Conservation (phyloP, 805 yeast genomes). For the Komagataella ulmi region DNA sequence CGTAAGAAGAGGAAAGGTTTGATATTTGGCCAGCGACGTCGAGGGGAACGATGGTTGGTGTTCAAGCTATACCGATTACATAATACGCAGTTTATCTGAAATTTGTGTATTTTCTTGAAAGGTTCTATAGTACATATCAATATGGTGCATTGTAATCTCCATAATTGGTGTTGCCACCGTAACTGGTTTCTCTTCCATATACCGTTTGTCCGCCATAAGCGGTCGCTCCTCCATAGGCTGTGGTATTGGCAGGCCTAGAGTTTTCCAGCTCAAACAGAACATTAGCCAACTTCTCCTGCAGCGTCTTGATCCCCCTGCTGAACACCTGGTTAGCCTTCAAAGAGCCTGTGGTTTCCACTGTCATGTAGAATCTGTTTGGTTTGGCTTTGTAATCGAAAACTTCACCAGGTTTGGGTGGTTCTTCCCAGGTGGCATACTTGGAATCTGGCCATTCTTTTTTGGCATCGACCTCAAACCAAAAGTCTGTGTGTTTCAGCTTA, state of each 20-base stretch:
- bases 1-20: not conserved
- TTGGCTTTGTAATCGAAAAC: conserved; percentile 73
- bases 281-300: conserved; percentile 85
- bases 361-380: conserved; percentile 73
- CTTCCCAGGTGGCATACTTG: conserved; percentile 89
- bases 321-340: conserved; percentile 86
- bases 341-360: conserved; percentile 87
- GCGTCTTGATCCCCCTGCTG: conserved; percentile 65
- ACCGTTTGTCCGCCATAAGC: conserved; percentile 25
- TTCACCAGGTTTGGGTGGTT: conserved; percentile 81
- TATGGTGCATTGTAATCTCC: conserved; percentile 8
- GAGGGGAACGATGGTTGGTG: not conserved
- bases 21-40: conserved; percentile 1
- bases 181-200: conserved; percentile 17
- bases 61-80: not conserved
- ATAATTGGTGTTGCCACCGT: conserved; percentile 16
- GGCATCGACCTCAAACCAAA: conserved; percentile 88
- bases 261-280: conserved; percentile 58
- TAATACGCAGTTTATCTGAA: not conserved
- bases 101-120: not conserved
- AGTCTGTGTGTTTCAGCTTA: conserved; percentile 88
- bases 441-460: conserved; percentile 90
- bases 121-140: not conserved
- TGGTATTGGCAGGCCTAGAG: conserved; percentile 36
- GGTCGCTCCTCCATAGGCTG: conserved; percentile 25